Evolutionary conservation across 495 filamentous ascomycete species (phyloP), one percentile per base, ranked within the genome.

Genomic region (Xylaria telfairii): DNA sequence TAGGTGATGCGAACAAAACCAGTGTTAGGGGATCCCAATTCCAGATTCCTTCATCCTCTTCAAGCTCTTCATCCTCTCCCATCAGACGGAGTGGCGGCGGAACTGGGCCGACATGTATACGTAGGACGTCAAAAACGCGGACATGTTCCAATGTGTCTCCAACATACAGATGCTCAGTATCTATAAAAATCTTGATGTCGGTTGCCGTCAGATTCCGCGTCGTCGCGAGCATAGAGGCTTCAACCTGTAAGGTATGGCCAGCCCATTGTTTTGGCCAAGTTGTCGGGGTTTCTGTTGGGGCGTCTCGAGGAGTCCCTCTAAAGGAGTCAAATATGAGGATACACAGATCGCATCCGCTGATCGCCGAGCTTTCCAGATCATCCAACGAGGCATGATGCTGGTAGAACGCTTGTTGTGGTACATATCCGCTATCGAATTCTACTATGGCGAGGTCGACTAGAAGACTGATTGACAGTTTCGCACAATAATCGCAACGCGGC

Each of bases 401-500:
- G 37, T 61, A 61, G 37, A 37, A 61, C 17, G 57, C 57, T 41
- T 61, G 57, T 28, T 37, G 8, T 12, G 57, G 37, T 26, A 61
- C n/a, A 37, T 2, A 21, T 3, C 30, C 13, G 19, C 30, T 37
- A 3, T 61, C 28, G 15, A 37, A 41, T n/a, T 61, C 57, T 54
- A 28, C 51, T 54, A 4, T 54, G 7, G 57, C 57, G 19, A 61
- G 57, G 7, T 61, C 57, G 32, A 61, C n/a, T 61, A 61, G 57
- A 41, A 37, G 57, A 41, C 32, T 37, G 32, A 61, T 61, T 41
- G 57, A 61, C 37, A 61, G 57, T 19, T 61, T 61, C 28, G 30
- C 57, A 41, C 57, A 61, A 61, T 37, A 61, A 37, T 26, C 21
- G 37, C 57, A 61, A 54, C 51, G 51, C 51, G 24, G 51, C 51